Conservation (phyloP, 2,329 filamentous ascomycete species). For the Fusarium liriodendri region DNA sequence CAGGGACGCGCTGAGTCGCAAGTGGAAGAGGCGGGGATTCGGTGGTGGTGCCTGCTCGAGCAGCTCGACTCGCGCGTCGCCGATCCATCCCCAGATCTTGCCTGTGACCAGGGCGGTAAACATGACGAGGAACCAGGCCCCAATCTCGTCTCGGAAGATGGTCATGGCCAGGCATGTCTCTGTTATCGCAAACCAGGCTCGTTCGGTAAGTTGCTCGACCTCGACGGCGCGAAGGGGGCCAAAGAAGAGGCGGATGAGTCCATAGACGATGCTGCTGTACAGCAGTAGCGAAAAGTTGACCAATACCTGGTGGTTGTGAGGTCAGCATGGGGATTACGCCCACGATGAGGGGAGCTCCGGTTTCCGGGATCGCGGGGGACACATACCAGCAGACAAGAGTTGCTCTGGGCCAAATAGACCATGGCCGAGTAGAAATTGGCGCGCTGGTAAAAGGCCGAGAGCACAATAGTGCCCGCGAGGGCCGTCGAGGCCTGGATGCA, state of each 20-base stretch:
- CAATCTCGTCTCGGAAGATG: slow-evolving; percentile 94
- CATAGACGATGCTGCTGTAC: slow-evolving; percentile 84
- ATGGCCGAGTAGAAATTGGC: slow-evolving; percentile 99
- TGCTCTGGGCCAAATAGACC: slow-evolving; percentile 96
- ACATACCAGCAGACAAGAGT: slow-evolving; percentile 89
- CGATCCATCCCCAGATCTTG: slow-evolving; percentile 99
- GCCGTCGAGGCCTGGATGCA: slow-evolving; percentile 77
- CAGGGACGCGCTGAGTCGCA: slow-evolving; percentile 82
- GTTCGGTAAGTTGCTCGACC: slow-evolving; percentile 96
- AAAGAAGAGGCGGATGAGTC: slow-evolving; percentile 89
- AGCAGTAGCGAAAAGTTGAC: slow-evolving; percentile 89
- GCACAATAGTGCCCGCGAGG: slow-evolving; percentile 83
- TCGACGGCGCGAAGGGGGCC: slow-evolving; percentile 92
- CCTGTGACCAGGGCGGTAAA: slow-evolving; percentile 92
- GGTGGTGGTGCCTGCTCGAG: slow-evolving; percentile 94
- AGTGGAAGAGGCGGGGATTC: slow-evolving; percentile 89
- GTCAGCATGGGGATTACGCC: slow-evolving; percentile 13
- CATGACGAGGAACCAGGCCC: slow-evolving; percentile 95
- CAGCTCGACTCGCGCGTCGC: slow-evolving; percentile 91
- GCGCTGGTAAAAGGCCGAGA: slow-evolving; percentile 93
- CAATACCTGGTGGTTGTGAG: slow-evolving; percentile 71
- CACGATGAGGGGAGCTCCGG: neutral
- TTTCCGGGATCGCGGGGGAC: slow-evolving; percentile 1
- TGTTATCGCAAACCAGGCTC: slow-evolving; percentile 97
- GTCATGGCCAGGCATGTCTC: slow-evolving; percentile 99